These are phyloP conservation scores for Urtica urens DNA, from an alignment of 306 rosid species.

Conservation along the genomic window DNA sequence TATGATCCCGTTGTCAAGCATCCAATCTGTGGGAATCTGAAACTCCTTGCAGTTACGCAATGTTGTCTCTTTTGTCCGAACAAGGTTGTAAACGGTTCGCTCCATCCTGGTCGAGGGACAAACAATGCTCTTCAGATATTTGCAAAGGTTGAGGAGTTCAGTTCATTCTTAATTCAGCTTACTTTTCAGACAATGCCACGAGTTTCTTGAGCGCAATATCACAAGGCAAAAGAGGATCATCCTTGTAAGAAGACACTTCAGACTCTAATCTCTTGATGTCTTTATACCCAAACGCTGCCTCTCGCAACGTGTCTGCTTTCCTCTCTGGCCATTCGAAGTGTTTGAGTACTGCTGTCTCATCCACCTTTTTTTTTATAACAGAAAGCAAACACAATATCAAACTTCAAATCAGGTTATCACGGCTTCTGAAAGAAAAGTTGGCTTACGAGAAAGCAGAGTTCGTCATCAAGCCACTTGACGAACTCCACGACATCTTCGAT, in stretches of 20 bases:
- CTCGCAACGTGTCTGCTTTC: conserved; percentile 92
- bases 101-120: conserved; percentile 57
- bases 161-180: conserved; percentile 10
- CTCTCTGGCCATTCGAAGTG: conserved; percentile 98
- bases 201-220: conserved; percentile 80
- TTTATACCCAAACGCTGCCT: conserved; percentile 82
- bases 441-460: conserved; percentile 95
- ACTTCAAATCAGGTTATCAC: not conserved
- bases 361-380: conserved; percentile 70
- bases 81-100: conserved; percentile 69
- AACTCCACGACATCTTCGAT: conserved; percentile 89
- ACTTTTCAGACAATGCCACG: conserved; percentile 89
- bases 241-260: conserved; percentile 80
- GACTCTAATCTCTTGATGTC: conserved; percentile 76
- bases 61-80: conserved; percentile 70
- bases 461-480: conserved; percentile 97
- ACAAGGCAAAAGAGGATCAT: conserved; percentile 58
- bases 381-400: not conserved
- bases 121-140: not conserved
- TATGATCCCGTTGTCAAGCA: conserved; percentile 82
- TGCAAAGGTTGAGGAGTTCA: not conserved
- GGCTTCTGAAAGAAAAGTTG: not conserved
- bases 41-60: conserved; percentile 79
- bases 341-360: conserved; percentile 92
- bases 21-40: conserved; percentile 83